phyloP scores from a whole-genome alignment of 352 stramenopile species.

The Globisporangium lucens region DNA sequence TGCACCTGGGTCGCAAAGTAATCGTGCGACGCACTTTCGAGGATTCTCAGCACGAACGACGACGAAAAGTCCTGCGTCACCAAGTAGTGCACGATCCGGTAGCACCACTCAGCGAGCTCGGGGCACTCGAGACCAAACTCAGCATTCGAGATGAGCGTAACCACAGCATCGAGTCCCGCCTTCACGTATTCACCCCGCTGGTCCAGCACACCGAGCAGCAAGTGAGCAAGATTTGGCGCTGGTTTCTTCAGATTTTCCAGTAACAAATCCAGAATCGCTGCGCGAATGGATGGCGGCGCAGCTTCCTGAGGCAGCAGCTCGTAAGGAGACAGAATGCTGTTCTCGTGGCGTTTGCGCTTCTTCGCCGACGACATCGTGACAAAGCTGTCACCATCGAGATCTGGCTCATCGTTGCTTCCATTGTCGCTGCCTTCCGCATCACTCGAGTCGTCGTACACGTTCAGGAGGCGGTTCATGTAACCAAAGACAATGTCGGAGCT shows the following conservation, averaged over 20 bases:
- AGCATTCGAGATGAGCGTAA: constrained; percentile 68
- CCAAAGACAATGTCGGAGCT: constrained; percentile 69
- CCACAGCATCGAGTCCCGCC: constrained; percentile 59
- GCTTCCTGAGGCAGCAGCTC: constrained; percentile 44
- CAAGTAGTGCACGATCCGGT: constrained; percentile 64
- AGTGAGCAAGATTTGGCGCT: constrained; percentile 68
- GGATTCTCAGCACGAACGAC: constrained; percentile 36
- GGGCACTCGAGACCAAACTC: constrained; percentile 69
- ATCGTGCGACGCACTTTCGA: constrained; percentile 61
- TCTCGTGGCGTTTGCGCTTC: constrained; percentile 43
- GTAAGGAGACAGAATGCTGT: constrained; percentile 40
- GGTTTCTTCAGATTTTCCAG: constrained; percentile 77
- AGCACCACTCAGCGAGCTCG: constrained; percentile 56
- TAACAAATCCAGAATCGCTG: constrained; percentile 68
- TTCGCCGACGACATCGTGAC: constrained; percentile 38
- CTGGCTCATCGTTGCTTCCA: constrained; percentile 15
- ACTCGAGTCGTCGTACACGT: constrained; percentile 48
- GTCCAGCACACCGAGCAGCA: constrained; percentile 63
- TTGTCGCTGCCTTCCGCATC: constrained; percentile 23
- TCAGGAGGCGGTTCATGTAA: constrained; percentile 79
- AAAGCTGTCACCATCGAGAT: constrained; percentile 22
- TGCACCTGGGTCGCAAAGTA: constrained; percentile 69
- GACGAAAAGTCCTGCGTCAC: constrained; percentile 72
- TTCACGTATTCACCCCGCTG: constrained; percentile 40
- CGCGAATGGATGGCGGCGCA: constrained; percentile 48